Percentiles rank a stretch among this genome's conserved stretches.
Evolutionary conservation across 2,329 filamentous ascomycete species (phyloP).

Genomic region (Calonectria ilicicola): DNA sequence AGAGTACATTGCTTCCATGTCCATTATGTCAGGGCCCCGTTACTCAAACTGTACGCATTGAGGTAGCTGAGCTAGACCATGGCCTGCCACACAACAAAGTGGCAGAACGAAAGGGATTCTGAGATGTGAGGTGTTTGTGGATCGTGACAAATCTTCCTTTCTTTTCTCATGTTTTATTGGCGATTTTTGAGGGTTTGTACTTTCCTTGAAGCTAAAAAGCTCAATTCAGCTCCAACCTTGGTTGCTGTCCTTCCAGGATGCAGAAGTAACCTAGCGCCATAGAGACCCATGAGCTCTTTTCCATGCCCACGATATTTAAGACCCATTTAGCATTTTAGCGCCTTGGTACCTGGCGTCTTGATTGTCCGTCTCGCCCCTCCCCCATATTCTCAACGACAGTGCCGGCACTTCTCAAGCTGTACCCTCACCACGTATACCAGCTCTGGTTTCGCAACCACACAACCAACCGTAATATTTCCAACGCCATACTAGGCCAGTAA

Average conservation of each 20-base stretch:
- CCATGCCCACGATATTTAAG: neutral
- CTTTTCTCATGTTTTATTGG: neutral
- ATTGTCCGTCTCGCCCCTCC: too few relatives aligned
- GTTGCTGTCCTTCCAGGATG: neutral
- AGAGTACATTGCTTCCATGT: too few relatives aligned
- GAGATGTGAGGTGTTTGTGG: neutral
- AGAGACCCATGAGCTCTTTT: neutral
- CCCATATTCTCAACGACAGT: too few relatives aligned
- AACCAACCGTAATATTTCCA: too few relatives aligned
- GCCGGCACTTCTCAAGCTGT: too few relatives aligned
- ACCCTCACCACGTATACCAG: too few relatives aligned
- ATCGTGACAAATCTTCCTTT: neutral
- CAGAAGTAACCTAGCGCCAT: neutral
- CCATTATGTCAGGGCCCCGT: neutral
- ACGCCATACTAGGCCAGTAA: too few relatives aligned
- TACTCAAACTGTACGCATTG: neutral
- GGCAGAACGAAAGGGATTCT: neutral
- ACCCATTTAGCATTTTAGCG: neutral
- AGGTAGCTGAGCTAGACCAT: neutral
- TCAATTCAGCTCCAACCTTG: neutral
- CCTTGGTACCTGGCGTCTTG: neutral
- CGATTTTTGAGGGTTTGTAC: neutral
- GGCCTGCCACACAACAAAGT: neutral
- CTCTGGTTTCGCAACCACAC: too few relatives aligned
- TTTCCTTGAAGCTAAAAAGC: neutral